A percentile compares a stretch with the other conserved stretches of the same genome.
Conservation (phyloP, 2,329 filamentous ascomycete species). For the Venturia carpophila region DNA sequence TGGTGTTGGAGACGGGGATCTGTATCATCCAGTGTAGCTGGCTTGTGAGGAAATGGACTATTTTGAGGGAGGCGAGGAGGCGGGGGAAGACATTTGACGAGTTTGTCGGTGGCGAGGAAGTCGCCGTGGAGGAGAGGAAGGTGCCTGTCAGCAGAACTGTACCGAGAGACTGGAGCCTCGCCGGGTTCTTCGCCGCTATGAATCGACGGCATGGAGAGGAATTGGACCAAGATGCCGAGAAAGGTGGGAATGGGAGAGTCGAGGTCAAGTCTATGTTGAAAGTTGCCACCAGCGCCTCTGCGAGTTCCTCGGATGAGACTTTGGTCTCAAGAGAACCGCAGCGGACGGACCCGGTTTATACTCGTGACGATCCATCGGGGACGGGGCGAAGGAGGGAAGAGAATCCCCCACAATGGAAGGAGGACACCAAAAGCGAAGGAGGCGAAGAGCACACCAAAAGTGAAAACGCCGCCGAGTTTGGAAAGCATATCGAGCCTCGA, state of each 20-base stretch:
- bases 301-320: neutral
- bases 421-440: neutral
- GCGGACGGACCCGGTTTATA: neutral
- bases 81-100: neutral
- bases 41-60: conserved; percentile 29
- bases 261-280: neutral
- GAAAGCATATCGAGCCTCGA: too few relatives aligned
- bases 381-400: neutral
- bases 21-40: conserved; percentile 53
- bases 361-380: neutral
- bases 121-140: neutral
- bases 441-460: neutral
- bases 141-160: neutral
- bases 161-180: neutral
- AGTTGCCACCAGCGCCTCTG: neutral
- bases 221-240: neutral
- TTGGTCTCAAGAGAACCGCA: neutral
- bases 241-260: neutral
- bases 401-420: too few relatives aligned
- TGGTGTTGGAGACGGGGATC: conserved; percentile 52
- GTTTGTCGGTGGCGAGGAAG: neutral
- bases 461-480: neutral
- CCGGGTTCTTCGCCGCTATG: neutral
- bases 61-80: neutral
- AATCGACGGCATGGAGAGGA: neutral